phyloP scores from a whole-genome alignment of 2,329 filamentous ascomycete species.

The Aspergillus viridinutans region DNA sequence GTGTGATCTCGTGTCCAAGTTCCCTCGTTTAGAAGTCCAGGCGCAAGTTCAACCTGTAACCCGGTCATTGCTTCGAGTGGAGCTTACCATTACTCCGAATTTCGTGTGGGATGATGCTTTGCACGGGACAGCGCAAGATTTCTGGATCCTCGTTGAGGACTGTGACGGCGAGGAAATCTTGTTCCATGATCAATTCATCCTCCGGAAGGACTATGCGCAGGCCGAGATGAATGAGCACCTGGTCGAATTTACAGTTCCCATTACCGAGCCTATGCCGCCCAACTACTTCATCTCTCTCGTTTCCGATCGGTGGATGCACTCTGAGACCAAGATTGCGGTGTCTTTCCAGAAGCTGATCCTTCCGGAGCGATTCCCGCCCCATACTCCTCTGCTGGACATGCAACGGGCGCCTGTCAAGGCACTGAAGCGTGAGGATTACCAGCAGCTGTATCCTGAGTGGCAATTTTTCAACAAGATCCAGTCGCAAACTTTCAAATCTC shows the following conservation, averaged over 20 bases:
- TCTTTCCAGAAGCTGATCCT: constrained; percentile 93
- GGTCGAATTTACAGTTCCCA: constrained; percentile 92
- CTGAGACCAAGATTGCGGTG: constrained; percentile 86
- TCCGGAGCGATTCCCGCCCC: constrained; percentile 90
- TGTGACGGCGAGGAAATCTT: constrained; percentile 95
- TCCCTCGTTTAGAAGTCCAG: constrained; percentile 86
- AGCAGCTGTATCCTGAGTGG: constrained; percentile 76
- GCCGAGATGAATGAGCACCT: constrained; percentile 88
- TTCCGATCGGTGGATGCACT: constrained; percentile 97
- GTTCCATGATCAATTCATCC: constrained; percentile 88
- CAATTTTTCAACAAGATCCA: constrained; percentile 94
- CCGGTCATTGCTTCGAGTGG: constrained; percentile 83
- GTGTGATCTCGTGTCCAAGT: constrained; percentile 82
- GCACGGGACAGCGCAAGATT: constrained; percentile 83
- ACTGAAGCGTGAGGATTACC: constrained; percentile 79
- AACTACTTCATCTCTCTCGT: constrained; percentile 97
- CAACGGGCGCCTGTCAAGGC: constrained; percentile 87
- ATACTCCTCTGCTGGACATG: constrained; percentile 86
- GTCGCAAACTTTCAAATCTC: constrained; percentile 91
- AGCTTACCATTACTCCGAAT: constrained; percentile 86
- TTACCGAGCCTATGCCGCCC: constrained; percentile 95
- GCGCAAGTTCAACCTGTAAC: constrained; percentile 94
- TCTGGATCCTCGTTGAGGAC: constrained; percentile 97
- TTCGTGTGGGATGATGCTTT: constrained; percentile 92
- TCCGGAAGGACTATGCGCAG: constrained; percentile 82